Base-by-base conservation (phyloP, 2,329 filamentous ascomycete genomes). In the Fusarium acutatum region DNA sequence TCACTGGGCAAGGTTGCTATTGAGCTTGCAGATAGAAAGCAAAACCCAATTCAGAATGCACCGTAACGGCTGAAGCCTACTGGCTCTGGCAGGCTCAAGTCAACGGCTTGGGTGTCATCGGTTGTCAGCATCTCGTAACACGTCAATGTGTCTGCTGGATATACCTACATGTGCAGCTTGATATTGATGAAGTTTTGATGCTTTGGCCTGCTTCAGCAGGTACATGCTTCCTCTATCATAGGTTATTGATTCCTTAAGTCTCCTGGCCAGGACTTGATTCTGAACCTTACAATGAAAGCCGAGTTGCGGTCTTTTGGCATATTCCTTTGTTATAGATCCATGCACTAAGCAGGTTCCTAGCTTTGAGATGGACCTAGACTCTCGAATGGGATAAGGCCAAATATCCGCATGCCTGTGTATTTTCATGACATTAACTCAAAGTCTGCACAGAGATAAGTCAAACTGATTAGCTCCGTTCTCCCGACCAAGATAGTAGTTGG, bases 121-220 rank as follows among this genome's bases (percentile, higher is more conserved):
- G 52, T 49, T 72, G 71, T 71, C 71, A 71, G 71, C 61, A 74
- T 61, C 54, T 58, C 69, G 57, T 60, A 72, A 72, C 63, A 26
- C 26, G 26, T 60, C 26, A 38, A 49, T 57, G 49, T 58, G 30
- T 40, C 32, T 40, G 41, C 38, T 38, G 28, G 13, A 56, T 43
- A 22, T 24, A 26, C 32, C 13, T 17, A 47, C 49, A 52, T 52
- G 35, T 43, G 49, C 20, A n/a, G 66, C 47, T 66, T 70, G 66
- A 60, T 56, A 50, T 56, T 46, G 13, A 37, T 40, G 40, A 46
- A 32, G 35, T 26, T 61, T 18, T n/a, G 35, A 34, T 32, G 37
- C 17, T 44, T 67, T 44, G 26, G 35, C 28, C 37, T 44, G 26
- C 30, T 49, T 56, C 24, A 18, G 47, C 37, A 28, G 24, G 44